Evolutionary conservation across 371 early-diverging fungal genomes (phyloP), one percentile per base, ranked within the genome.

Genomic region (Vairimorpha ceranae): DNA sequence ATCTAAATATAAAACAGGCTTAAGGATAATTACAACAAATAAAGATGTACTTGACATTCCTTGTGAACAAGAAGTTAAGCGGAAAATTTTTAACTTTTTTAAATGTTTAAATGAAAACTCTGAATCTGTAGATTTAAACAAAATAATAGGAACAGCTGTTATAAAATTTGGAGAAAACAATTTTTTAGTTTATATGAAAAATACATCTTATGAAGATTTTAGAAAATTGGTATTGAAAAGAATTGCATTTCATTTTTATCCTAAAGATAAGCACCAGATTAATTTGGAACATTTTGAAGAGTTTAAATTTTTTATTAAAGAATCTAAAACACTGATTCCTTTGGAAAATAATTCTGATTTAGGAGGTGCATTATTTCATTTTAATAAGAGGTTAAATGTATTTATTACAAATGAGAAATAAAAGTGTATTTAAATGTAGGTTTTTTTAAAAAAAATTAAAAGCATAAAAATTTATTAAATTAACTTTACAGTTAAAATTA

Each of bases 321-420:
- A 72, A 14, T 23, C 43, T 17, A 65, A 72, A 38, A 54, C 27
- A 1, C 29, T 48, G 10, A 65, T 72, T 19, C 52, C 43, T 35
- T 30, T 72, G 38, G 72, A 72, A 56, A 72, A 64, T 52, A 65
- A 48, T 63, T 63, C 64, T 27, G 72, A 72, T 41, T 29, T 72
- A 35, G 63, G 36, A 17, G 38, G 72, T 41, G 65, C 65, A 17
- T 27, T 72, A 27, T 54, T 72, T 25, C 65, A 72, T 52, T 72
- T 65, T 63, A 65, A 72, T 35, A 46, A 52, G 27, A 64, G 65
- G n/a, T 27, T 72, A 6, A 54, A n/a, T 51, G 56, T 72, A 3
- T 41, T 36, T 36, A 56, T 72, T n/a, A 63, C 38, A 25, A 35
- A 72, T 54, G 51, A 38, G 36, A 30, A 61, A 36, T 41, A 41